phyloP scores from a whole-genome alignment of 1,284 basidiomycete genomes.

The Apiotrichum sp. region DNA sequence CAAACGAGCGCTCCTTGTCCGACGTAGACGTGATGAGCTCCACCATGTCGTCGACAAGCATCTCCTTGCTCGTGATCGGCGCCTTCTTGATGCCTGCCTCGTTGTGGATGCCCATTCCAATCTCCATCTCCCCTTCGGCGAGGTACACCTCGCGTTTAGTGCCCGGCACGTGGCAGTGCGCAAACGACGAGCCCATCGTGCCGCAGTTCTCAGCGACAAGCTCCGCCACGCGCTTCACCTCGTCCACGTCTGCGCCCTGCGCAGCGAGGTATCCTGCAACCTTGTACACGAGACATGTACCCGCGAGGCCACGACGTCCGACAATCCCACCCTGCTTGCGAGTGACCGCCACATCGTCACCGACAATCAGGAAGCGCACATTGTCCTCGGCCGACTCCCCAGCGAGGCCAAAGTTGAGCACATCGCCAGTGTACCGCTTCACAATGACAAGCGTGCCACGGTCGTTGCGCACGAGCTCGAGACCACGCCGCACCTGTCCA shows the following conservation, averaged over 20 bases:
- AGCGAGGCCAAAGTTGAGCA: conserved; percentile 87
- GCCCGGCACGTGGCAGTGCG: conserved; percentile 64
- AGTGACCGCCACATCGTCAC: conserved; percentile 86
- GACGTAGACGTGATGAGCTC: conserved; percentile 64
- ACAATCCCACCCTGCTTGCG: conserved; percentile 49
- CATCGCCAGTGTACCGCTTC: conserved; percentile 78
- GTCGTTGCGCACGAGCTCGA: conserved; percentile 69
- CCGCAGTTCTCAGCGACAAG: conserved; percentile 60
- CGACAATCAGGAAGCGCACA: conserved; percentile 77
- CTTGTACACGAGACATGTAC: conserved; percentile 87
- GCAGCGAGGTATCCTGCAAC: conserved; percentile 75
- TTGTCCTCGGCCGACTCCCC: conserved; percentile 70
- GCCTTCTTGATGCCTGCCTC: conserved; percentile 75
- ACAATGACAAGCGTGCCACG: conserved; percentile 77
- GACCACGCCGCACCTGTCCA: conserved; percentile 68
- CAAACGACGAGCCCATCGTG: conserved; percentile 84
- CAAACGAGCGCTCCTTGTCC: conserved; percentile 77
- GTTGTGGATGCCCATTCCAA: conserved; percentile 82
- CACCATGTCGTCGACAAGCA: conserved; percentile 67
- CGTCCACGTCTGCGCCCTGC: conserved; percentile 64
- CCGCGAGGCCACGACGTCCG: conserved; percentile 64
- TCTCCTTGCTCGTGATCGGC: conserved; percentile 55
- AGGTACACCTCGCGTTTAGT: conserved; percentile 6
- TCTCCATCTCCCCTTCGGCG: conserved; percentile 62
- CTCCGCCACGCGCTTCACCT: conserved; percentile 65